These are phyloP conservation scores for Stromatinia cepivora DNA, from an alignment of 2,329 filamentous ascomycete species.

Conservation along the genomic window DNA sequence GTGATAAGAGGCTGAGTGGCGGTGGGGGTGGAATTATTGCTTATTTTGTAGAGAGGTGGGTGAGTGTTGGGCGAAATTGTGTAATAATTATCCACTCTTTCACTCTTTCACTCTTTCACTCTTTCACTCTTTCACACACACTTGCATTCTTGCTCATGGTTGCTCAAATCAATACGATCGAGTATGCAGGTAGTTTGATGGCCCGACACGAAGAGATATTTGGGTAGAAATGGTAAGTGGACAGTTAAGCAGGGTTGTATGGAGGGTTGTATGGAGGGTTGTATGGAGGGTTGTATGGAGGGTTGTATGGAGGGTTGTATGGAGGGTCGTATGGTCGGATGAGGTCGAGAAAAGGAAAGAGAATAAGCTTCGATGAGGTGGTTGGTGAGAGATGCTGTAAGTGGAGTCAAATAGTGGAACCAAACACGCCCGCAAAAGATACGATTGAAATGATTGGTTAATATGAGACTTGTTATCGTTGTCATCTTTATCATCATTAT, in stretches of 20 bases:
- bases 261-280: background rate
- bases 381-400: conserved; percentile 14
- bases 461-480: no score
- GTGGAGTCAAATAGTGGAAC: no score
- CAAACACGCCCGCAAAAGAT: no score
- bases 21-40: conserved; percentile 3
- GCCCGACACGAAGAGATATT: background rate
- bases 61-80: background rate
- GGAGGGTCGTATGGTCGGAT: background rate
- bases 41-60: background rate
- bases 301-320: background rate
- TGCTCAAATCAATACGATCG: background rate
- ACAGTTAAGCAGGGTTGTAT: background rate
- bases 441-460: background rate
- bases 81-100: background rate
- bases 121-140: background rate
- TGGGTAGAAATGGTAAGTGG: background rate
- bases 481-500: background rate
- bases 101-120: background rate
- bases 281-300: background rate
- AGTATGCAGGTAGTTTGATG: background rate
- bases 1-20: conserved; percentile 9
- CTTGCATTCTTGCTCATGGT: background rate
- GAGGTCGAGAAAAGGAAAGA: background rate
- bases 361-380: conserved; percentile 15